phyloP scores from a whole-genome alignment of 257 asterid genomes.

The Thymus mandschuricus region DNA sequence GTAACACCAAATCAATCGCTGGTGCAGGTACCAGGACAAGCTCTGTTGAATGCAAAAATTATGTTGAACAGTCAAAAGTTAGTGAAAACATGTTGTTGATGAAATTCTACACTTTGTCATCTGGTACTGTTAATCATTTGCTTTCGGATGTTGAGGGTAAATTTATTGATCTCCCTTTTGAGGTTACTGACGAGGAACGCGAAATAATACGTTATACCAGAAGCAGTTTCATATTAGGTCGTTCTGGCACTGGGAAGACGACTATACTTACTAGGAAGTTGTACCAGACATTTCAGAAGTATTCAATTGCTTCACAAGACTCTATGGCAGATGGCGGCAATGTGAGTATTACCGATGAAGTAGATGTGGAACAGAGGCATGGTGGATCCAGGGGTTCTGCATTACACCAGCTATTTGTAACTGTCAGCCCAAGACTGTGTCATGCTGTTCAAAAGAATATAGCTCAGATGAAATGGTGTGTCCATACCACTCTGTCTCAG shows the following conservation, averaged over 20 bases:
- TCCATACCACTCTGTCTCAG: no score
- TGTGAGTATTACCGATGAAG: no score
- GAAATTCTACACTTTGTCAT: no score
- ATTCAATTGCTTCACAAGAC: slow-evolving; percentile 48
- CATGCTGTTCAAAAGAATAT: slow-evolving; percentile 69
- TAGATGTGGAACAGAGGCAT: neutral
- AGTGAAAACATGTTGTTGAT: slow-evolving; percentile 65
- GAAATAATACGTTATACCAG: slow-evolving; percentile 50
- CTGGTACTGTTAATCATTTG: no score
- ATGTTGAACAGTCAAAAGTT: slow-evolving; percentile 60
- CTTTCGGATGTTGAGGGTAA: no score
- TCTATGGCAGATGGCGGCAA: no score
- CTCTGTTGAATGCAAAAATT: slow-evolving; percentile 33
- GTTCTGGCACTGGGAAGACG: slow-evolving; percentile 81
- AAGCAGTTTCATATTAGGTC: slow-evolving; percentile 42
- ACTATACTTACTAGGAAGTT: slow-evolving; percentile 68
- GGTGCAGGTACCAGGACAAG: slow-evolving; percentile 35
- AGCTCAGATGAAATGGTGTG: slow-evolving; percentile 57
- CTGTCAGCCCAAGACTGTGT: no score
- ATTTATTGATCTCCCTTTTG: no score
- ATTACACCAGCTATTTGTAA: slow-evolving; percentile 65
- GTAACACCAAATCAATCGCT: neutral
- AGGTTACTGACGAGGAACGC: no score
- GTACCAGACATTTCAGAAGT: no score
- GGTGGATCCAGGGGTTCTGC: slow-evolving; percentile 24